Evolutionary conservation across 1,284 basidiomycete genomes (phyloP).

Genomic region (Retiboletus flavoniger): DNA sequence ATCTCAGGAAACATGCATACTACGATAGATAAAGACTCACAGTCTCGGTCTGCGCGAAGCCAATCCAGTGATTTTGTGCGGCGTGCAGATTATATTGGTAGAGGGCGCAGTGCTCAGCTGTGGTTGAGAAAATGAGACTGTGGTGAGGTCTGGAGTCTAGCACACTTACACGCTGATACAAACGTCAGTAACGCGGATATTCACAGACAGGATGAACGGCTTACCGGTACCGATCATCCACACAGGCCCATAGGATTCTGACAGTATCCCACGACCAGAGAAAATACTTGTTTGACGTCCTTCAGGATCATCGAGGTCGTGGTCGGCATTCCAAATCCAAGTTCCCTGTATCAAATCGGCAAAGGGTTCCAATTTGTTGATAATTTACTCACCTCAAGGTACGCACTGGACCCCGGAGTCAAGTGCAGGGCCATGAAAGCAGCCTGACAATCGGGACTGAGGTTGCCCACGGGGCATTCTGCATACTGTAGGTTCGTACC

Average conservation of each 20-base stretch:
- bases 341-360: constrained; percentile 44
- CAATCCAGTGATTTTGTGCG: constrained; percentile 53
- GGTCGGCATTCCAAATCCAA: constrained; percentile 83
- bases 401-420: constrained; percentile 48
- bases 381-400: constrained; percentile 42
- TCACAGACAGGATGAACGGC: constrained; percentile 17
- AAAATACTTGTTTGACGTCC: constrained; percentile 59
- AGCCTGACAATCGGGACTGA: constrained; percentile 41
- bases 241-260: constrained; percentile 70
- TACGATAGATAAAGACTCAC: constrained; percentile 26
- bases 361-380: neutral
- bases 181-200: constrained; percentile 9
- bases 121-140: constrained; percentile 1
- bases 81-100: constrained; percentile 52
- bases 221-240: constrained; percentile 72
- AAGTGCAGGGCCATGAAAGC: constrained; percentile 54
- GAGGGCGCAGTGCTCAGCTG: constrained; percentile 47
- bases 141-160: neutral
- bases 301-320: constrained; percentile 56
- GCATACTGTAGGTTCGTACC: constrained; percentile 44
- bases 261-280: constrained; percentile 72
- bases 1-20: neutral
- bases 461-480: constrained; percentile 38
- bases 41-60: constrained; percentile 53
- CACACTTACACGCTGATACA: constrained; percentile 28